These are phyloP conservation scores for Lolium multiflorum DNA, from an alignment of 176 grass and related monocot genomes.

Conservation along the genomic window DNA sequence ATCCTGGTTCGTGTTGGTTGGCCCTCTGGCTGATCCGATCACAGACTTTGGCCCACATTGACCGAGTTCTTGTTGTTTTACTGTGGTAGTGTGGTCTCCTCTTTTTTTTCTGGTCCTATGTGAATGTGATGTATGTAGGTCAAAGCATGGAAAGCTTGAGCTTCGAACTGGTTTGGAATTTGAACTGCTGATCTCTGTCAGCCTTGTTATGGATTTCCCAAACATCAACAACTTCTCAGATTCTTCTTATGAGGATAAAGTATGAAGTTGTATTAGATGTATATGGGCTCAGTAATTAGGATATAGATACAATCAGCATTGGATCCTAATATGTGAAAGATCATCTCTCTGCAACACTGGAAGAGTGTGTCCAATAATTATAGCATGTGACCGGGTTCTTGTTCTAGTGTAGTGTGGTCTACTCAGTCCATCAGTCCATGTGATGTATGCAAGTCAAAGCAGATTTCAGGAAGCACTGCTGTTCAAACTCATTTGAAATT, in stretches of 20 bases:
- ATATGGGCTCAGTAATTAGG: background rate
- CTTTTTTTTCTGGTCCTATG: background rate
- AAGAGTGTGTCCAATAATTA: background rate
- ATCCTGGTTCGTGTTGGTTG: conserved; percentile 7
- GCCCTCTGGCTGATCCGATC: conserved; percentile 46
- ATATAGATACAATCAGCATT: background rate
- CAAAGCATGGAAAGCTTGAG: conserved; percentile 26
- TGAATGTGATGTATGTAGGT: conserved; percentile 8
- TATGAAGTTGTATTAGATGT: background rate
- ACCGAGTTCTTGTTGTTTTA: conserved; percentile 1
- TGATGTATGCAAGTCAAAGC: conserved; percentile 14
- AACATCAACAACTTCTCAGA: background rate
- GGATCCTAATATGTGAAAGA: background rate
- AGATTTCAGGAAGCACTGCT: background rate
- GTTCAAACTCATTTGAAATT: background rate
- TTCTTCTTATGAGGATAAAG: background rate
- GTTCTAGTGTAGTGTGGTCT: background rate
- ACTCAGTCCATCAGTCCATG: background rate
- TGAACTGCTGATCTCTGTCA: background rate
- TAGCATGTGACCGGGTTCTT: background rate
- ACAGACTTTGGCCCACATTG: conserved; percentile 31
- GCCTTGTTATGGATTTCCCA: background rate
- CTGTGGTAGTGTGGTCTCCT: conserved; percentile 6
- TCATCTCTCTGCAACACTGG: background rate
- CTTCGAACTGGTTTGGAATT: conserved; percentile 19